Evolutionary conservation across 805 yeast species (phyloP).

Genomic region (Nakazawaea anatomiae): DNA sequence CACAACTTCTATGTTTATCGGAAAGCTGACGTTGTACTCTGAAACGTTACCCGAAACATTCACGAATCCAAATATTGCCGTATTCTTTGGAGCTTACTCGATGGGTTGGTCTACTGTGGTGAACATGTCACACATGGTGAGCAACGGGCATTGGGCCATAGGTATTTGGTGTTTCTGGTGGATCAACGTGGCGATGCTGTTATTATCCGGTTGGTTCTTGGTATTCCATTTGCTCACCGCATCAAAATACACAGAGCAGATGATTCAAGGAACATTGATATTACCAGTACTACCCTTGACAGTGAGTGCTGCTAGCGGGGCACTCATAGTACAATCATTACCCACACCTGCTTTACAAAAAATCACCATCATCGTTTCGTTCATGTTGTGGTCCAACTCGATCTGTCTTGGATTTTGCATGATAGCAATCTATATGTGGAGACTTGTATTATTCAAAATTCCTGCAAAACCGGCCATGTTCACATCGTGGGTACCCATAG

Average conservation of each 20-base stretch:
- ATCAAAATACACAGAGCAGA: slow-evolving; percentile 25
- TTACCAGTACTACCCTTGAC: slow-evolving; percentile 78
- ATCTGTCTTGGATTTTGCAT: slow-evolving; percentile 51
- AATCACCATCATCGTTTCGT: slow-evolving; percentile 47
- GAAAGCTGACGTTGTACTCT: slow-evolving; percentile 32
- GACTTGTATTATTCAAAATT: slow-evolving; percentile 49
- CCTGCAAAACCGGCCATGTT: slow-evolving; percentile 52
- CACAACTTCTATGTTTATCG: slow-evolving; percentile 33
- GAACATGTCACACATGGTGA: slow-evolving; percentile 44
- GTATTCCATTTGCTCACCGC: slow-evolving; percentile 42
- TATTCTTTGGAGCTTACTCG: slow-evolving; percentile 71
- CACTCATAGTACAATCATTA: slow-evolving; percentile 38
- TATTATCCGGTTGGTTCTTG: slow-evolving; percentile 57
- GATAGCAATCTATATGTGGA: slow-evolving; percentile 53
- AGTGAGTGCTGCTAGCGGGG: slow-evolving; percentile 71
- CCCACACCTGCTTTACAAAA: slow-evolving; percentile 38
- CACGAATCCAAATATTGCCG: slow-evolving; percentile 39
- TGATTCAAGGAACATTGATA: slow-evolving; percentile 52
- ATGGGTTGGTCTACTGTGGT: slow-evolving; percentile 75
- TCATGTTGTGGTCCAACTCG: slow-evolving; percentile 67
- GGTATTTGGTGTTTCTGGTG: slow-evolving; percentile 68
- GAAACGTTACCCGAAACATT: slow-evolving; percentile 19
- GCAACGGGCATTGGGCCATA: slow-evolving; percentile 38
- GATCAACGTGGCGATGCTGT: slow-evolving; percentile 50
- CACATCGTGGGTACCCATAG: slow-evolving; percentile 73